Evolutionary conservation across 2,329 filamentous ascomycete genomes (phyloP).

Genomic region (Phaeoacremonium minimum): DNA sequence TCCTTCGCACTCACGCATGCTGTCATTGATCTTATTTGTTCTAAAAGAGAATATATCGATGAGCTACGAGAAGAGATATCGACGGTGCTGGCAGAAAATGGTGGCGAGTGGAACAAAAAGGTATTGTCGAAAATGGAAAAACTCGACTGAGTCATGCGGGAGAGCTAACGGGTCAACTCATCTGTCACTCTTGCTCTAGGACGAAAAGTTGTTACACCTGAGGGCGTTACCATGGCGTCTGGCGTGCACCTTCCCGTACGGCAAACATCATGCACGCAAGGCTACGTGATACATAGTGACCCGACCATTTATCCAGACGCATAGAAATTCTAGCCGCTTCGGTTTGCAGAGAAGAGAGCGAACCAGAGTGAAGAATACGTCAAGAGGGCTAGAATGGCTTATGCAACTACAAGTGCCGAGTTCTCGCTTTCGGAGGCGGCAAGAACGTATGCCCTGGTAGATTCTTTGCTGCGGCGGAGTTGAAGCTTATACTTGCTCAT

Average conservation of each 20-base stretch:
- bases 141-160: background rate
- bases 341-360: background rate
- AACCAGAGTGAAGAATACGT: too few species aligned
- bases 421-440: background rate
- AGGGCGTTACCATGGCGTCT: too few species aligned
- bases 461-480: background rate
- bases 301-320: background rate
- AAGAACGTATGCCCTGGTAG: background rate
- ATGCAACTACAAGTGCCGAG: background rate
- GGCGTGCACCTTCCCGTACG: background rate
- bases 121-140: slow-evolving; percentile 1
- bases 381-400: background rate
- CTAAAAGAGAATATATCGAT: background rate
- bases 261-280: background rate
- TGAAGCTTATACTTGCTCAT: slow-evolving; percentile 1
- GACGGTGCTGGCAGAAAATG: background rate
- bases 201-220: background rate
- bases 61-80: background rate
- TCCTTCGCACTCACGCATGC: background rate
- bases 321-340: background rate
- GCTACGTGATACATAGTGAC: background rate
- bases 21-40: background rate
- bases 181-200: background rate
- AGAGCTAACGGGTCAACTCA: background rate
- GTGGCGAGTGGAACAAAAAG: background rate